phyloP scores from a whole-genome alignment of 2,329 filamentous ascomycete species.

The Fusarium ramigenum region DNA sequence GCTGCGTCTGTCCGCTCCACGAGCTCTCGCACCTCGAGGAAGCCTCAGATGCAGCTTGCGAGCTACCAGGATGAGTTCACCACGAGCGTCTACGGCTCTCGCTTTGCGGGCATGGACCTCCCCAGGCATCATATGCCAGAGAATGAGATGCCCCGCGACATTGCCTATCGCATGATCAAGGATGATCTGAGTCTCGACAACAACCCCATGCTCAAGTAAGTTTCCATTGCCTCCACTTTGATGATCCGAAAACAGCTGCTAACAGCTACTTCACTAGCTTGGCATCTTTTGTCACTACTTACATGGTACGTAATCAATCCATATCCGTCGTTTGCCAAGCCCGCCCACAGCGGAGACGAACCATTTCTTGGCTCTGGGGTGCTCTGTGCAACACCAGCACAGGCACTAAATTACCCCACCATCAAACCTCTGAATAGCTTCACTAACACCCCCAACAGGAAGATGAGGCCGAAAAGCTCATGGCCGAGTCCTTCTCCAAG shows the following conservation, averaged over 20 bases:
- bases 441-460: slow-evolving; percentile 63
- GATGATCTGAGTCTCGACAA: slow-evolving; percentile 92
- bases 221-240: neutral
- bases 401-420: slow-evolving; percentile 4
- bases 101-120: slow-evolving; percentile 82
- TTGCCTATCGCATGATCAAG: slow-evolving; percentile 97
- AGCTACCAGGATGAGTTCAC: slow-evolving; percentile 69
- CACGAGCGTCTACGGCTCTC: slow-evolving; percentile 87
- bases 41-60: slow-evolving; percentile 57
- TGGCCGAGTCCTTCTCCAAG: slow-evolving; percentile 90
- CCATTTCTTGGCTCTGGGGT: slow-evolving; percentile 29
- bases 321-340: slow-evolving; percentile 15
- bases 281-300: slow-evolving; percentile 94
- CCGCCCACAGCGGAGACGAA: slow-evolving; percentile 1
- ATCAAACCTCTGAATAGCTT: slow-evolving; percentile 17
- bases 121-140: slow-evolving; percentile 90
- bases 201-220: slow-evolving; percentile 85
- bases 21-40: slow-evolving; percentile 37
- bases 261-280: slow-evolving; percentile 62
- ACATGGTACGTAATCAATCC: slow-evolving; percentile 73
- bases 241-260: neutral
- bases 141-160: slow-evolving; percentile 85
- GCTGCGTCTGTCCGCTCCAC: slow-evolving; percentile 40
- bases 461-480: slow-evolving; percentile 94
- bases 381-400: neutral